A percentile compares a stretch with the other conserved stretches of the same genome.
Conservation (phyloP, 2,329 filamentous ascomycete genomes). For the Raffaelea ambrosiae region DNA sequence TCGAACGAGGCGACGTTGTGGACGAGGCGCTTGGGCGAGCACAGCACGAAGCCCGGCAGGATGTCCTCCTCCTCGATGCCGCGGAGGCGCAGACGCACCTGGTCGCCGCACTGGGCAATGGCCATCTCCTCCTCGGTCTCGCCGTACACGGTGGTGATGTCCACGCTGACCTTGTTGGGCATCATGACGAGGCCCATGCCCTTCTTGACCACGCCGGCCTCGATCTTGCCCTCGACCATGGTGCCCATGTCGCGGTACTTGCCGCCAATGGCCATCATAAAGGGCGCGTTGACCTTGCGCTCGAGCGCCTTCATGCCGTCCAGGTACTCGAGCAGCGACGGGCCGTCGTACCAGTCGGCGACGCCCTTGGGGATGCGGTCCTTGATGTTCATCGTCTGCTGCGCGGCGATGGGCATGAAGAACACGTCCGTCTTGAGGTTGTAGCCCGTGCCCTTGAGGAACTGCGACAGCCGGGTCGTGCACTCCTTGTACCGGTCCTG, state of each 20-base stretch:
- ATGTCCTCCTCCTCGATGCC: slow-evolving; percentile 98
- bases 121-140: slow-evolving; percentile 90
- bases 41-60: slow-evolving; percentile 88
- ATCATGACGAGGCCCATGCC: slow-evolving; percentile 81
- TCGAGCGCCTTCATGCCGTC: slow-evolving; percentile 63
- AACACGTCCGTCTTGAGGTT: slow-evolving; percentile 87
- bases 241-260: slow-evolving; percentile 98
- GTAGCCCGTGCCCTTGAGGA: slow-evolving; percentile 88
- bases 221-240: slow-evolving; percentile 95
- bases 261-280: slow-evolving; percentile 95
- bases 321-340: slow-evolving; percentile 90
- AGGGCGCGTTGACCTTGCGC: slow-evolving; percentile 94
- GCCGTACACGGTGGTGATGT: slow-evolving; percentile 79
- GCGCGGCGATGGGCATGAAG: slow-evolving; percentile 95
- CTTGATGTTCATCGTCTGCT: slow-evolving; percentile 81
- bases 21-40: slow-evolving; percentile 86
- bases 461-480: slow-evolving; percentile 75
- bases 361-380: slow-evolving; percentile 69
- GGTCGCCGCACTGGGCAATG: slow-evolving; percentile 82
- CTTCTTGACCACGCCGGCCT: slow-evolving; percentile 91
- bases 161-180: slow-evolving; percentile 79
- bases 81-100: slow-evolving; percentile 83
- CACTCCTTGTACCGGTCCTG: slow-evolving; percentile 90
- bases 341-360: slow-evolving; percentile 78
- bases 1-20: slow-evolving; percentile 87